These are phyloP conservation scores for Cladosporium phlei DNA, from an alignment of 2,329 filamentous ascomycete species.

Conservation along the genomic window DNA sequence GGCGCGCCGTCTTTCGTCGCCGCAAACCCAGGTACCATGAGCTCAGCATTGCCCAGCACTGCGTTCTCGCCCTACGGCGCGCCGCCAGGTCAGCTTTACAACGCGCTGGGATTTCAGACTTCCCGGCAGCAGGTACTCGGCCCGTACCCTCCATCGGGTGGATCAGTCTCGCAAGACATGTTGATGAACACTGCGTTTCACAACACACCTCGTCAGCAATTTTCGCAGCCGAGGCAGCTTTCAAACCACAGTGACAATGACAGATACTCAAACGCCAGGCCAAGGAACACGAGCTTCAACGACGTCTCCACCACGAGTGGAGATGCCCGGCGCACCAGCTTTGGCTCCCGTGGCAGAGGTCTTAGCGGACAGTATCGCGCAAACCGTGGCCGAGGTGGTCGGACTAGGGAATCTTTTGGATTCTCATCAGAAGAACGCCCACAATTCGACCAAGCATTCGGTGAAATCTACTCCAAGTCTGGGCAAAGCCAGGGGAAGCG, in stretches of 20 bases:
- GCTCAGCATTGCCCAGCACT: neutral
- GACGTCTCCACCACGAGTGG: neutral
- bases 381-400: neutral
- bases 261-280: neutral
- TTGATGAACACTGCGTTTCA: too few relatives aligned
- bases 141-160: neutral
- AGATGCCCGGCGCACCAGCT: constrained; percentile 2
- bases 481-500: neutral
- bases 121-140: neutral
- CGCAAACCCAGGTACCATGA: neutral
- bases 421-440: too few relatives aligned
- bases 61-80: neutral
- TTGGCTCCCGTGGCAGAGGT: neutral
- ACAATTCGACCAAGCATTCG: neutral
- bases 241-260: neutral
- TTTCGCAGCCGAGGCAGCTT: too few relatives aligned
- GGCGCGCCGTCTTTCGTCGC: neutral
- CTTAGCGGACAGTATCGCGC: neutral
- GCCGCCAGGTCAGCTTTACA: neutral
- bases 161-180: too few relatives aligned
- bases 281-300: neutral
- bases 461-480: neutral
- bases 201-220: too few relatives aligned
- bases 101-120: neutral
- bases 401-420: too few relatives aligned